Conservation (phyloP, 345 rosid species). For the Acer negundo region DNA sequence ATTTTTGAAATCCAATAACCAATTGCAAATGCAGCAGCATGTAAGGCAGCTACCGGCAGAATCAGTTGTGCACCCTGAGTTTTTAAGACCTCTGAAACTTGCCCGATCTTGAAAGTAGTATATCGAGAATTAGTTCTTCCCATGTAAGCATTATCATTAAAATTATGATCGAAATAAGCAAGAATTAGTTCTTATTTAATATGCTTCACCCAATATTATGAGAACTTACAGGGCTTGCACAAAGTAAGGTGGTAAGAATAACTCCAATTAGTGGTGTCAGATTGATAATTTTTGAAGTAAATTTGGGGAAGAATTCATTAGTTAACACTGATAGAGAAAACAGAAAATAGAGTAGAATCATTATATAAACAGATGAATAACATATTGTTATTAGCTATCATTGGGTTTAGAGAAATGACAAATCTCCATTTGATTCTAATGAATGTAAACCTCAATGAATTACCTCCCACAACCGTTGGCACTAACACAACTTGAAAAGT, state of each 20-base stretch:
- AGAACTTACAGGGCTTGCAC: constrained; percentile 93
- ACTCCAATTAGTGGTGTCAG: constrained; percentile 95
- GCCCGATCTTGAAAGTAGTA: constrained; percentile 67
- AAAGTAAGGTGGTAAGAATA: constrained; percentile 85
- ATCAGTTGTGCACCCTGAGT: constrained; percentile 88
- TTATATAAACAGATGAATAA: not conserved
- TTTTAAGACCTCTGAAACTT: constrained; percentile 87
- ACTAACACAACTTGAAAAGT: constrained; percentile 97
- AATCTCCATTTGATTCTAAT: constrained; percentile 9
- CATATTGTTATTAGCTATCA: not conserved
- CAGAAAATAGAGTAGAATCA: constrained; percentile 17
- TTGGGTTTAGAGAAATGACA: constrained; percentile 4
- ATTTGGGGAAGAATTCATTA: constrained; percentile 90
- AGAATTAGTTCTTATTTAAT: not conserved
- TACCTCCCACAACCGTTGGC: constrained; percentile 88
- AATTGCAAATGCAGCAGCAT: constrained; percentile 78
- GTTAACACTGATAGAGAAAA: constrained; percentile 60
- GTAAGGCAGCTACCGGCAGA: constrained; percentile 81
- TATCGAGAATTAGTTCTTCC: constrained; percentile 17
- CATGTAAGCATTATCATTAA: constrained; percentile 1
- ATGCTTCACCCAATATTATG: not conserved
- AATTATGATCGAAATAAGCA: constrained; percentile 9
- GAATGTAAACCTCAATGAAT: constrained; percentile 8
- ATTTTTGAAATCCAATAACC: constrained; percentile 83
- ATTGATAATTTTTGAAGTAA: constrained; percentile 75